phyloP scores from a whole-genome alignment of 1,284 basidiomycete species.

The Schizophyllum amplum region DNA sequence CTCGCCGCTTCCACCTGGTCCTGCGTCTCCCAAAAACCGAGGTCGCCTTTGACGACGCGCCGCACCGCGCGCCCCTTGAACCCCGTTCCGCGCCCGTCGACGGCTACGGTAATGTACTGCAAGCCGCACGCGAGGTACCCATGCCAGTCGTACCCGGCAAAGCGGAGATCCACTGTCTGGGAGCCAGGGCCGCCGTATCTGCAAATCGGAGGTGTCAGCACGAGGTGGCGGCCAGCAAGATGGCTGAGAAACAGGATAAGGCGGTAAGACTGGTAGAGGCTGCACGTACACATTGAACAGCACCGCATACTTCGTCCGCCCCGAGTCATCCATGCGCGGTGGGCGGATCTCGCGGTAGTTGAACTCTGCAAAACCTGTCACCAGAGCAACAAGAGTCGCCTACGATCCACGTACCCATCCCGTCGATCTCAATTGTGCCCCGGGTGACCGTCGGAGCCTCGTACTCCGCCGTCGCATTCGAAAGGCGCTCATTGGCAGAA shows the following conservation, averaged over 20 bases:
- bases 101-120: conserved; percentile 80
- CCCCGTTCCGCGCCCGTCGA: conserved; percentile 95
- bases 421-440: conserved; percentile 71
- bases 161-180: conserved; percentile 67
- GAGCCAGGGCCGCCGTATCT: conserved; percentile 89
- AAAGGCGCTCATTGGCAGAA: conserved; percentile 62
- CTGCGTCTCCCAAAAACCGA: conserved; percentile 79
- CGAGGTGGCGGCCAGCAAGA: conserved; percentile 1
- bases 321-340: conserved; percentile 85
- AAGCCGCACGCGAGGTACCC: conserved; percentile 77
- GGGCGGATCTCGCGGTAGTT: conserved; percentile 89
- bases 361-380: conserved; percentile 43
- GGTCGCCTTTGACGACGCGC: conserved; percentile 76
- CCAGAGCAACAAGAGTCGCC: conserved; percentile 10
- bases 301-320: conserved; percentile 90
- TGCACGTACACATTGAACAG: conserved; percentile 71
- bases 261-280: neutral
- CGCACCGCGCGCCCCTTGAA: conserved; percentile 78
- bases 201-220: conserved; percentile 3
- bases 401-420: conserved; percentile 53
- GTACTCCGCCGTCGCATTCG: conserved; percentile 63
- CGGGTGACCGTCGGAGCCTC: conserved; percentile 65
- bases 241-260: neutral
- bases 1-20: conserved; percentile 87
- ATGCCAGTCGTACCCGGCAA: conserved; percentile 70